Percentiles rank a stretch among this genome's conserved stretches.
Evolutionary conservation across 805 yeast species (phyloP).

Genomic region (Kazachstania viticola): DNA sequence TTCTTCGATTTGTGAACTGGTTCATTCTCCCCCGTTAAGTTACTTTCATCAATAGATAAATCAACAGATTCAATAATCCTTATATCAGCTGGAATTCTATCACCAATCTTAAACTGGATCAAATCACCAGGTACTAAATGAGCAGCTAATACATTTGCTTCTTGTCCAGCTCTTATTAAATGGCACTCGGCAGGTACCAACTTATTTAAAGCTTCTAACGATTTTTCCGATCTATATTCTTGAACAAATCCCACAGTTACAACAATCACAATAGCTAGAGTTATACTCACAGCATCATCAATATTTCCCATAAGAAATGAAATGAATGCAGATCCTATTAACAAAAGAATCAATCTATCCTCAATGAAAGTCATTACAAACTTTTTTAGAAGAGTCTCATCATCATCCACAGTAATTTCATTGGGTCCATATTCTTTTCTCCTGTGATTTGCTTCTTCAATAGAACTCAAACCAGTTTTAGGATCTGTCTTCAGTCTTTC

Average conservation of each 20-base stretch:
- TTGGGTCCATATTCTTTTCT: conserved; percentile 70
- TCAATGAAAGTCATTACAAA: conserved; percentile 74
- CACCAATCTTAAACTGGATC: conserved; percentile 84
- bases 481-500: conserved; percentile 50
- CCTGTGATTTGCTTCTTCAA: conserved; percentile 62
- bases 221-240: conserved; percentile 91
- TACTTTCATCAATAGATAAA: conserved; percentile 81
- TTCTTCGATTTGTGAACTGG: conserved; percentile 64
- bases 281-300: conserved; percentile 90
- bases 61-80: conserved; percentile 71
- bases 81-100: conserved; percentile 91
- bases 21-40: conserved; percentile 87
- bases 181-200: conserved; percentile 96
- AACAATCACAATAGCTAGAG: conserved; percentile 84
- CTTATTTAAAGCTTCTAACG: conserved; percentile 82
- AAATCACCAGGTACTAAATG: conserved; percentile 92
- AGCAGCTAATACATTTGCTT: conserved; percentile 75
- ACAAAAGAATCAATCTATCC: conserved; percentile 79
- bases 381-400: conserved; percentile 56
- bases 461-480: conserved; percentile 48
- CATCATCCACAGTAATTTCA: conserved; percentile 67
- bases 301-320: conserved; percentile 90
- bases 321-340: conserved; percentile 81
- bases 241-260: conserved; percentile 96
- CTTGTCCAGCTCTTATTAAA: conserved; percentile 68